phyloP scores from a whole-genome alignment of 1,139 yeast species.

The Zhuliangozyma parablackwelliae region DNA sequence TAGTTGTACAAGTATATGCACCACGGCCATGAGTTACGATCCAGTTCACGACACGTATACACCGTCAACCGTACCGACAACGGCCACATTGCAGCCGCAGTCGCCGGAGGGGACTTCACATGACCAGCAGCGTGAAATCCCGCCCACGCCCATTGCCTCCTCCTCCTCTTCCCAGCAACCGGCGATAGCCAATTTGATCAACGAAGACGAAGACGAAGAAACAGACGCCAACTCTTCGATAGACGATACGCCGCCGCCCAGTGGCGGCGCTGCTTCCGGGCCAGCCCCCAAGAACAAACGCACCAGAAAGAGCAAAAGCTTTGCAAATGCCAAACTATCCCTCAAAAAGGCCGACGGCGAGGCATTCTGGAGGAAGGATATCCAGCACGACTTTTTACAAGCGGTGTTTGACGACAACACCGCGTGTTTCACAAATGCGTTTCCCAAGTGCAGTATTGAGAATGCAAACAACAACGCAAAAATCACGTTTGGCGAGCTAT shows the following conservation, averaged over 20 bases:
- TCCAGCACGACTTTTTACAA: conserved; percentile 76
- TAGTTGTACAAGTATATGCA: too few species aligned
- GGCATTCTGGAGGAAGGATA: conserved; percentile 84
- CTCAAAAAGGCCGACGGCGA: conserved; percentile 88
- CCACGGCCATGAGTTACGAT: conserved; percentile 25
- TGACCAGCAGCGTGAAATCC: conserved; percentile 2
- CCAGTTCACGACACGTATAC: conserved; percentile 26
- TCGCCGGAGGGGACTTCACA: too few species aligned
- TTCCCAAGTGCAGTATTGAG: conserved; percentile 31
- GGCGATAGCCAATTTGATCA: conserved; percentile 3
- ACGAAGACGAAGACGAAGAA: conserved; percentile 10
- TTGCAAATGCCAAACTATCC: conserved; percentile 20
- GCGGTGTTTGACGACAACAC: conserved; percentile 60
- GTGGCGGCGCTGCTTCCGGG: conserved; percentile 11
- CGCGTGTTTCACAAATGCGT: conserved; percentile 65
- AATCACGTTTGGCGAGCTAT: conserved; percentile 79
- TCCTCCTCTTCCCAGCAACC: conserved; percentile 2
- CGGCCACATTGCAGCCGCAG: too few species aligned
- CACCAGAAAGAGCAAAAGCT: conserved; percentile 1
- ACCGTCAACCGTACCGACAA: conserved; percentile 13
- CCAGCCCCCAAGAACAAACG: conserved; percentile 6
- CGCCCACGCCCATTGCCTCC: conserved; percentile 3
- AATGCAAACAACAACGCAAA: conserved; percentile 41
- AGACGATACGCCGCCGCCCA: conserved; percentile 2
- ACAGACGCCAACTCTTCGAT: conserved; percentile 13